Conservation (phyloP, 2,329 filamentous ascomycete genomes). For the Amylocarpus encephaloides region DNA sequence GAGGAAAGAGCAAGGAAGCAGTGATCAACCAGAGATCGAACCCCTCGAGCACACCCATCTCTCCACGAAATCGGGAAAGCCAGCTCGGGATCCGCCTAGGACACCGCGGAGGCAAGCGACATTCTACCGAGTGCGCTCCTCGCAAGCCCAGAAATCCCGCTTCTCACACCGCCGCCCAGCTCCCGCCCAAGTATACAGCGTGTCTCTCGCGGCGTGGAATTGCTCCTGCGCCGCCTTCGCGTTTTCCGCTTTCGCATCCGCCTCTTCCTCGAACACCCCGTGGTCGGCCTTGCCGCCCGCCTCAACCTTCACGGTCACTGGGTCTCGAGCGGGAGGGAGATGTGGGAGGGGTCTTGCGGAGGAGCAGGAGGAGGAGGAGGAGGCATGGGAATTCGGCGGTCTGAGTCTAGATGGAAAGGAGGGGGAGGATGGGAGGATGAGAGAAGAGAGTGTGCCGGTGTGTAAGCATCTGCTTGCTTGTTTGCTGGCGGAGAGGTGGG, state of each 20-base stretch:
- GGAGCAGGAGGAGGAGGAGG: slow-evolving; percentile 7
- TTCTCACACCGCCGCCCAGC: slow-evolving; percentile 27
- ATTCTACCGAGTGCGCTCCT: slow-evolving; percentile 24
- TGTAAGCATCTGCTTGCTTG: slow-evolving; percentile 92
- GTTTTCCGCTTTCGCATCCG: slow-evolving; percentile 58
- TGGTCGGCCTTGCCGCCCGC: neutral
- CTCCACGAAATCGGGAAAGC: too few relatives aligned
- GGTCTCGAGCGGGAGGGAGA: too few relatives aligned
- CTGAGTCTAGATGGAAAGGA: slow-evolving; percentile 31
- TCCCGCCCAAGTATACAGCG: slow-evolving; percentile 50
- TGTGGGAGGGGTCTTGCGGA: too few relatives aligned
- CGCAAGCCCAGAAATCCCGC: slow-evolving; percentile 31
- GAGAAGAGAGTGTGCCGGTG: slow-evolving; percentile 40
- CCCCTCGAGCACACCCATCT: too few relatives aligned
- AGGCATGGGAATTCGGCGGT: slow-evolving; percentile 40
- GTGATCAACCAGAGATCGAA: neutral
- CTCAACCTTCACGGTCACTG: too few relatives aligned
- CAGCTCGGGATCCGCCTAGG: too few relatives aligned
- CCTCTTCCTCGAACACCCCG: slow-evolving; percentile 14
- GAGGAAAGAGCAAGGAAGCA: neutral
- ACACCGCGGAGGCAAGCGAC: neutral
- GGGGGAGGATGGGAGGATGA: slow-evolving; percentile 14
- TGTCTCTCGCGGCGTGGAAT: slow-evolving; percentile 72
- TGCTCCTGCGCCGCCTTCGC: slow-evolving; percentile 85
- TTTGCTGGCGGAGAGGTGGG: slow-evolving; percentile 63